Conservation (phyloP, 2,329 filamentous ascomycete species). For the Coniochaeta sp. region DNA sequence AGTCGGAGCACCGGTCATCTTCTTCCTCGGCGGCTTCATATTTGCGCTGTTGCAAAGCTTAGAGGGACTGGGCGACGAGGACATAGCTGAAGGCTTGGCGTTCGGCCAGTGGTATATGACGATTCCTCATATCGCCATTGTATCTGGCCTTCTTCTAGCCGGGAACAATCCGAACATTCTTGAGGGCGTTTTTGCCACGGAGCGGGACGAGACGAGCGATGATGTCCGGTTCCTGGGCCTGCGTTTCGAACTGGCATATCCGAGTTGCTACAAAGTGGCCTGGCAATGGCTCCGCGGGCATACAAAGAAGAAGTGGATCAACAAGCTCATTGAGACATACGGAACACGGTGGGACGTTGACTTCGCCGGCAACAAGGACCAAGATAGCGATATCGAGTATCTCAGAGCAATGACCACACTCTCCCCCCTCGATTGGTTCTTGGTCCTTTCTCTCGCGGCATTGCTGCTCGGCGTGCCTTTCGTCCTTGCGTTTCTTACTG, state of each 20-base stretch:
- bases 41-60: constrained; percentile 12
- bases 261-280: constrained; percentile 18
- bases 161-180: constrained; percentile 18
- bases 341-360: neutral
- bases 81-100: constrained; percentile 17
- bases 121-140: constrained; percentile 20
- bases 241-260: constrained; percentile 15
- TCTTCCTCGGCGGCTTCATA: constrained; percentile 19
- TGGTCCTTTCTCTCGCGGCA: constrained; percentile 10
- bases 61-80: constrained; percentile 12
- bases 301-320: constrained; percentile 17
- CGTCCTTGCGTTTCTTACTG: constrained; percentile 15
- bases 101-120: constrained; percentile 23
- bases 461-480: constrained; percentile 13
- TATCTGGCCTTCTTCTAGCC: constrained; percentile 21
- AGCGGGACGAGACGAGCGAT: constrained; percentile 3
- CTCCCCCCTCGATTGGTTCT: constrained; percentile 9
- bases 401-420: constrained; percentile 9
- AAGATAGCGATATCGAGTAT: constrained; percentile 7
- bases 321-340: constrained; percentile 12
- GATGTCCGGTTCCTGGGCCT: constrained; percentile 8
- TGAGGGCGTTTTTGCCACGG: constrained; percentile 7
- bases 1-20: constrained; percentile 17
- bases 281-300: constrained; percentile 17
- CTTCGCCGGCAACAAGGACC: neutral